phyloP scores from a whole-genome alignment of 345 rosid genomes.

The Acer campestre region DNA sequence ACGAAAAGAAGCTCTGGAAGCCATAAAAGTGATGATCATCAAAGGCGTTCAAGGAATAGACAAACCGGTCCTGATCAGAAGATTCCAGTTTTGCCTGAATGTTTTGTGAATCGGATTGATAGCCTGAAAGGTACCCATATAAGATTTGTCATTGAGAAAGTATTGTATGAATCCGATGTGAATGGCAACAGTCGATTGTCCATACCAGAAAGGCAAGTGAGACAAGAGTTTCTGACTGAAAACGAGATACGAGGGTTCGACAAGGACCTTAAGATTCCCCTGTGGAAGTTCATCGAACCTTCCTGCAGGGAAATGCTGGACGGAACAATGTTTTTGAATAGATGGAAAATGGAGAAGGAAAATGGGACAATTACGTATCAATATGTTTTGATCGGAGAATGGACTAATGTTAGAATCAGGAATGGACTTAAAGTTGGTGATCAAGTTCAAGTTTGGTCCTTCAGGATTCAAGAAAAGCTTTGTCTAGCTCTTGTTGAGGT shows the following conservation, averaged over 20 bases:
- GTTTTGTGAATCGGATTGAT: background rate
- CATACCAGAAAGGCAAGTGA: background rate
- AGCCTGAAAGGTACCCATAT: background rate
- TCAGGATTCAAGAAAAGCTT: background rate
- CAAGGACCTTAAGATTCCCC: background rate
- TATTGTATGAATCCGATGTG: background rate
- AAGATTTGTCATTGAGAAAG: background rate
- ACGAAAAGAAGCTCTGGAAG: too few relatives aligned
- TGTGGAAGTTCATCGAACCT: too few relatives aligned
- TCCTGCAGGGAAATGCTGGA: too few relatives aligned
- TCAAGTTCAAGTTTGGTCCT: background rate
- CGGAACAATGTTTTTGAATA: too few relatives aligned
- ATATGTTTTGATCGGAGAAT: too few relatives aligned
- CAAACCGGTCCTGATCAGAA: background rate
- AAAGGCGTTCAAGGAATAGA: background rate
- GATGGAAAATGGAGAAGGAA: too few relatives aligned
- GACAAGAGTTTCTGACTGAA: background rate
- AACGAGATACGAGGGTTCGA: background rate
- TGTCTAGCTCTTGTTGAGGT: background rate
- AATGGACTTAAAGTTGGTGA: background rate
- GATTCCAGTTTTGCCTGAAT: background rate
- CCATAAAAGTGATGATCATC: background rate
- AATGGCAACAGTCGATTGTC: background rate
- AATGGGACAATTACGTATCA: too few relatives aligned
- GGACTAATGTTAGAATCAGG: background rate